These are phyloP conservation scores for Sporothrix dimorphospora DNA, from an alignment of 2,329 filamentous ascomycete species.

Conservation along the genomic window DNA sequence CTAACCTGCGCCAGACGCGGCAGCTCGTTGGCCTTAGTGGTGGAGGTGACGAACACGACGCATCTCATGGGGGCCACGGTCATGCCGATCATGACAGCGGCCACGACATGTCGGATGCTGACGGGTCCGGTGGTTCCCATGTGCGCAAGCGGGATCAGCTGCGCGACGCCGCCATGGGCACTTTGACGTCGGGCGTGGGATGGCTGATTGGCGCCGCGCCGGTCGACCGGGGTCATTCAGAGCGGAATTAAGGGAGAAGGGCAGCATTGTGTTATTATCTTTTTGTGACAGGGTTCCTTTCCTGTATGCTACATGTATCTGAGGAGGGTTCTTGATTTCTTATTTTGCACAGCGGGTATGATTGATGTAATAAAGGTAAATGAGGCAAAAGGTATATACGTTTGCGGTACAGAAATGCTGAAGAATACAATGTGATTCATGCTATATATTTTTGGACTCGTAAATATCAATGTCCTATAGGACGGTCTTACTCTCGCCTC, in stretches of 20 bases:
- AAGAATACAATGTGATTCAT: too few species aligned
- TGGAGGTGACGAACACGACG: slow-evolving; percentile 35
- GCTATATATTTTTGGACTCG: too few species aligned
- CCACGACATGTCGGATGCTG: slow-evolving; percentile 17
- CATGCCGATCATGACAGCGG: slow-evolving; percentile 2
- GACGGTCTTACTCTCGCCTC: too few species aligned
- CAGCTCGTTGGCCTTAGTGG: slow-evolving; percentile 35
- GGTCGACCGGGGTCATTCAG: slow-evolving; percentile 34
- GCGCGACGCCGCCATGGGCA: slow-evolving; percentile 67
- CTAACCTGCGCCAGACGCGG: slow-evolving; percentile 52
- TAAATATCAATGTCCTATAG: too few species aligned
- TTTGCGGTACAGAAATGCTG: too few species aligned
- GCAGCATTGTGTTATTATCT: background rate
- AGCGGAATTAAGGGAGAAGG: background rate
- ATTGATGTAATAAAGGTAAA: background rate
- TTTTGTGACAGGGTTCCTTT: background rate
- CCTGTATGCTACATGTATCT: background rate
- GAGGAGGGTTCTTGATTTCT: background rate
- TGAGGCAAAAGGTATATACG: background rate
- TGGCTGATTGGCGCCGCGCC: slow-evolving; percentile 67
- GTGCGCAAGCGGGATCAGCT: slow-evolving; percentile 74
- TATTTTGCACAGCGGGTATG: background rate
- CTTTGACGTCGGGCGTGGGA: slow-evolving; percentile 66
- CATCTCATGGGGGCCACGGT: too few species aligned
- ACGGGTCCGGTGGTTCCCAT: slow-evolving; percentile 33